Percentiles rank a stretch among this genome's conserved stretches.
Conservation (phyloP, 2,329 filamentous ascomycete species). For the Ophidiomyces ophidiicola region DNA sequence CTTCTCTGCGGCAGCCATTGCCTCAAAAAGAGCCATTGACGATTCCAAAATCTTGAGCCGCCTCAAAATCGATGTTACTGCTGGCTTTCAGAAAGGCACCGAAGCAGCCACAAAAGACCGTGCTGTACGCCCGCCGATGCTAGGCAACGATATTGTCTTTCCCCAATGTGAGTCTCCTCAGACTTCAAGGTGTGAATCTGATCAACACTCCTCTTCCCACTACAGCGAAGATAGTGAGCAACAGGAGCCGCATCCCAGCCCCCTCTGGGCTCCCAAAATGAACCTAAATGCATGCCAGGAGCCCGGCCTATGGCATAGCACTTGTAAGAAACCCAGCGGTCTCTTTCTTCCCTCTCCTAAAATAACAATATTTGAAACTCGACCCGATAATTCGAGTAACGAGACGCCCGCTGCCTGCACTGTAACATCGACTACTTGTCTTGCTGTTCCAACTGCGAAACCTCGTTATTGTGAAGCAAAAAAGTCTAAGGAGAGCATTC, state of each 20-base stretch:
- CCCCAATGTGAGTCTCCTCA: slow-evolving; percentile 73
- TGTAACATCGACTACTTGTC: neutral
- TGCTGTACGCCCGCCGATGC: slow-evolving; percentile 65
- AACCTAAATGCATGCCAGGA: slow-evolving; percentile 28
- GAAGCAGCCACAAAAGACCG: slow-evolving; percentile 45
- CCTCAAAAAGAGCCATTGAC: slow-evolving; percentile 16
- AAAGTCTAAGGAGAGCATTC: neutral
- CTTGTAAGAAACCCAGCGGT: slow-evolving; percentile 22
- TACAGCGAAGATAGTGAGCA: slow-evolving; percentile 39
- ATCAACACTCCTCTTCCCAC: slow-evolving; percentile 47
- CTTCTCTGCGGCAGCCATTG: slow-evolving; percentile 25
- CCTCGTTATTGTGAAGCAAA: neutral
- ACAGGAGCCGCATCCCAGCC: slow-evolving; percentile 10
- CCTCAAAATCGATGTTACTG: slow-evolving; percentile 11
- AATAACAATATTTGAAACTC: neutral
- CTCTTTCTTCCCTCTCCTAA: slow-evolving; percentile 1
- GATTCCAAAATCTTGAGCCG: slow-evolving; percentile 9
- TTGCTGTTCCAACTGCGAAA: slow-evolving; percentile 1
- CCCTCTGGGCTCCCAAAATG: slow-evolving; percentile 66
- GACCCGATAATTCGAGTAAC: neutral
- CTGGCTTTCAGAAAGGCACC: slow-evolving; percentile 18
- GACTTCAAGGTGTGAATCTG: slow-evolving; percentile 69
- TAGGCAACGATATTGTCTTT: slow-evolving; percentile 68
- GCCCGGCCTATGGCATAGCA: slow-evolving; percentile 41
- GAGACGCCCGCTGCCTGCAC: neutral